phyloP scores from a whole-genome alignment of 2,329 filamentous ascomycete species.

The Diaporthe aspalathi region DNA sequence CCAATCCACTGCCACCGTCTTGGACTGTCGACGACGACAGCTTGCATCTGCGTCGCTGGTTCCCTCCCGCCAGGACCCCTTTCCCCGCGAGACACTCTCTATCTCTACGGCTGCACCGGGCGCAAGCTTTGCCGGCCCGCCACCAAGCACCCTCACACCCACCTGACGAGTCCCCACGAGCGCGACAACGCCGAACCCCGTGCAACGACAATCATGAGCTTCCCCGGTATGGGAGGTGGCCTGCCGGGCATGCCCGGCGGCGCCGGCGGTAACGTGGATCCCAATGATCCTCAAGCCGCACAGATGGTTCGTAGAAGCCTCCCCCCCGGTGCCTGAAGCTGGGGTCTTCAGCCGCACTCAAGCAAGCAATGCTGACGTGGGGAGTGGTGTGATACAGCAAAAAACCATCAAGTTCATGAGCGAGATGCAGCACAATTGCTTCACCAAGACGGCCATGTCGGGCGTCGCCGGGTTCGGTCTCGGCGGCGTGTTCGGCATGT shows the following conservation, averaged over 20 bases:
- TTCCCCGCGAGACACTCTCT: neutral
- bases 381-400: neutral
- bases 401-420: conserved; percentile 33
- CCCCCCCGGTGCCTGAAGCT: too few species aligned
- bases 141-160: neutral
- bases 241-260: conserved; percentile 39
- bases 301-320: conserved; percentile 50
- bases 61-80: neutral
- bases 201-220: conserved; percentile 51
- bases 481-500: conserved; percentile 93
- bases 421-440: conserved; percentile 92
- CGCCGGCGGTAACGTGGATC: conserved; percentile 46
- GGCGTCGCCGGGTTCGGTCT: conserved; percentile 95
- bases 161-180: neutral
- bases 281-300: conserved; percentile 61
- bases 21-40: conserved; percentile 22
- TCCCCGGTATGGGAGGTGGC: conserved; percentile 48
- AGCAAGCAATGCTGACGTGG: conserved; percentile 12
- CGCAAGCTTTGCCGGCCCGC: neutral
- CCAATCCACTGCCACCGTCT: neutral
- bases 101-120: neutral
- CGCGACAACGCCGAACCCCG: conserved; percentile 1
- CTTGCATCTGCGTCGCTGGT: neutral
- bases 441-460: conserved; percentile 87
- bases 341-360: too few species aligned